Evolutionary conservation across 2,329 filamentous ascomycete genomes (phyloP), one percentile per base, ranked within the genome.

Genomic region (Fusarium keratoplasticum): DNA sequence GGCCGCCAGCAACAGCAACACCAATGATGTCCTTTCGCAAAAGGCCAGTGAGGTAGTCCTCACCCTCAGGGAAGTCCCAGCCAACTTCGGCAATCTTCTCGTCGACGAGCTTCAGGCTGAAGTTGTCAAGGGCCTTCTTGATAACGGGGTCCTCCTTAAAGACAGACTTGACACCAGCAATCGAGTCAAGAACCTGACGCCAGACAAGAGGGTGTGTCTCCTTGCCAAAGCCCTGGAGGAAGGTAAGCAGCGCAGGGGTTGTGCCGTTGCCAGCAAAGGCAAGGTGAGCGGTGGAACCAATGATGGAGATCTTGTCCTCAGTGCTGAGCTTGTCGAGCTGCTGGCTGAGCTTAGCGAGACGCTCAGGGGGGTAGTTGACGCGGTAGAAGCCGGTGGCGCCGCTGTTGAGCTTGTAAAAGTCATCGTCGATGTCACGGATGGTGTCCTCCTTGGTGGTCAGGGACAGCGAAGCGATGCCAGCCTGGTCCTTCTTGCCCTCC

Each of bases 371-470:
- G 80, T 98, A 97, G 84, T 97, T 98, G 58, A 96, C 96, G 70
- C 95, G 91, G 85, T 97, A 98, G 80, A 91, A 98, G 29, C 95
- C 96, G 61, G 92, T 95, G 67, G 96, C 93, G 64, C 96, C 91
- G 70, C 92, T 91, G 86, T 99, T 99, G 78, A 99, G 87, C 86
- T 98, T 97, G 86, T 98, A 99, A 82, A 98, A 98, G 42, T 90
- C 89, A 54, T 92, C 89, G 75, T 95, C 90, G 66, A 97, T 86
- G 69, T 93, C 92, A 58, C 89, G 87, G 66, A 98, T 89, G 14
- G 91, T 95, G 64, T 95, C 92, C 76, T 94, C 89, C 84, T 94
- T 98, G 66, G 89, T 86, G 0, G 91, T 93, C 52, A 99, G 86
- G 61, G 94, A 92, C 40, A 92, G 86, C 22, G 89, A 86, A 67